phyloP scores from a whole-genome alignment of 352 stramenopile genomes.

The Globisporangium nagaii region DNA sequence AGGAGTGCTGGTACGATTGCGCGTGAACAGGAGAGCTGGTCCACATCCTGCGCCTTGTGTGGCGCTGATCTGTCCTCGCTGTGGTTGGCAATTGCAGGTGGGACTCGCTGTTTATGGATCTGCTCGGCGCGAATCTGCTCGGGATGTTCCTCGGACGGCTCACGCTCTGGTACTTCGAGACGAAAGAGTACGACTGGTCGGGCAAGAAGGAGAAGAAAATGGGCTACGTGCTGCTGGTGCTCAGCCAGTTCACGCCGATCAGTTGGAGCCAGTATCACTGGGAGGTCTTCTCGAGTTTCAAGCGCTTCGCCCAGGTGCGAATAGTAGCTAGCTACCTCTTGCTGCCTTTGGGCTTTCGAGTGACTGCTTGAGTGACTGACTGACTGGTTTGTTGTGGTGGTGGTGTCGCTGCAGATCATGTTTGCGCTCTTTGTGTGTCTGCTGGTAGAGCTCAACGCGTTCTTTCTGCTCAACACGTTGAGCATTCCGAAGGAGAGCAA shows the following conservation, averaged over 20 bases:
- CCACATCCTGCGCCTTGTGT: no score
- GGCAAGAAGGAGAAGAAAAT: constrained; percentile 70
- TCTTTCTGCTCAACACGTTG: constrained; percentile 89
- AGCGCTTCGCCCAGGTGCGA: constrained; percentile 73
- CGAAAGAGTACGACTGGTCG: constrained; percentile 89
- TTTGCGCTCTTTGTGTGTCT: constrained; percentile 84
- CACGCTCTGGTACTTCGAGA: constrained; percentile 75
- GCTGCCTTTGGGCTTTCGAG: no score
- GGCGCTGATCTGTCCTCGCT: no score
- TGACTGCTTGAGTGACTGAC: no score
- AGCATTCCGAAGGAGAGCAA: constrained; percentile 84
- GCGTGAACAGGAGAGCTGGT: no score
- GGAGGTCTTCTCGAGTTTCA: constrained; percentile 90
- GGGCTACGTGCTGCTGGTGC: constrained; percentile 54
- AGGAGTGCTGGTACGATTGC: constrained; percentile 84
- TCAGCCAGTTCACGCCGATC: constrained; percentile 87
- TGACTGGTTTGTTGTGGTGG: not conserved
- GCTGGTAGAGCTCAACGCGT: constrained; percentile 90
- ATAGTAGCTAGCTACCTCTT: no score
- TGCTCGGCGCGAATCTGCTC: constrained; percentile 89
- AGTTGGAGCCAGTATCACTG: constrained; percentile 88
- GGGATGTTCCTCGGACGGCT: constrained; percentile 81
- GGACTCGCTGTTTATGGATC: constrained; percentile 90
- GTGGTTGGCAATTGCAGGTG: constrained; percentile 65
- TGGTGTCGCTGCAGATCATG: constrained; percentile 37